Percentiles rank a stretch among this genome's conserved stretches.
Conservation (phyloP, 257 asterid species). For the Vinca minor region DNA sequence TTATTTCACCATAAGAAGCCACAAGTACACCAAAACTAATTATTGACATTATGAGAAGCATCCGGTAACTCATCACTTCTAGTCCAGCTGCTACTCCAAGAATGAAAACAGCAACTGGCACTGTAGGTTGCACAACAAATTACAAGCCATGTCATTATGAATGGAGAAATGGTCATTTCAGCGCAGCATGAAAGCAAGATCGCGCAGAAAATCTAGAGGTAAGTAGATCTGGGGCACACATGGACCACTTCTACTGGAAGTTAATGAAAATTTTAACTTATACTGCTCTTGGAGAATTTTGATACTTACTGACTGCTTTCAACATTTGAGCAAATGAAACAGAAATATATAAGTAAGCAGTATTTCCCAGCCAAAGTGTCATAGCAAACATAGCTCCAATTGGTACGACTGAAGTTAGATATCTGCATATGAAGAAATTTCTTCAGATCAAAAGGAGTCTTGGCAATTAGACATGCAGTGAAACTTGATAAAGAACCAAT, state of each 20-base stretch:
- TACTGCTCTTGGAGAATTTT: neutral
- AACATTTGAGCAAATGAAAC: slow-evolving; percentile 97
- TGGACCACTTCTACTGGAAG: neutral
- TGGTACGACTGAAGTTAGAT: slow-evolving; percentile 72
- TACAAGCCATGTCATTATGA: slow-evolving; percentile 8
- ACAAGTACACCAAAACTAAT: slow-evolving; percentile 90
- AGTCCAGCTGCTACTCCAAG: slow-evolving; percentile 96
- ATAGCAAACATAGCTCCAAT: slow-evolving; percentile 97
- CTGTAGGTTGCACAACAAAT: slow-evolving; percentile 37
- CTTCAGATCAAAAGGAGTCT: neutral
- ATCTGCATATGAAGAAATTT: slow-evolving; percentile 42
- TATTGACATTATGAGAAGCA: slow-evolving; percentile 92
- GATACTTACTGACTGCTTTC: slow-evolving; percentile 89
- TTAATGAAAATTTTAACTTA: neutral
- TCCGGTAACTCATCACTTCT: slow-evolving; percentile 79
- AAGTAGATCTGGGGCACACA: neutral
- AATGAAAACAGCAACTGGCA: slow-evolving; percentile 97
- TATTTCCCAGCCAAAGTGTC: slow-evolving; percentile 99
- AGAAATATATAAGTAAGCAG: slow-evolving; percentile 96
- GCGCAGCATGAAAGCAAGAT: neutral
- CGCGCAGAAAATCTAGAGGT: neutral
- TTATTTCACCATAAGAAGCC: slow-evolving; percentile 94
- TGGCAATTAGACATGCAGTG: neutral
- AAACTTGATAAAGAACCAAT: neutral
- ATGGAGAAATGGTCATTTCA: neutral